phyloP scores from a whole-genome alignment of 2,329 filamentous ascomycete species.

The Calonectria hawksworthii region DNA sequence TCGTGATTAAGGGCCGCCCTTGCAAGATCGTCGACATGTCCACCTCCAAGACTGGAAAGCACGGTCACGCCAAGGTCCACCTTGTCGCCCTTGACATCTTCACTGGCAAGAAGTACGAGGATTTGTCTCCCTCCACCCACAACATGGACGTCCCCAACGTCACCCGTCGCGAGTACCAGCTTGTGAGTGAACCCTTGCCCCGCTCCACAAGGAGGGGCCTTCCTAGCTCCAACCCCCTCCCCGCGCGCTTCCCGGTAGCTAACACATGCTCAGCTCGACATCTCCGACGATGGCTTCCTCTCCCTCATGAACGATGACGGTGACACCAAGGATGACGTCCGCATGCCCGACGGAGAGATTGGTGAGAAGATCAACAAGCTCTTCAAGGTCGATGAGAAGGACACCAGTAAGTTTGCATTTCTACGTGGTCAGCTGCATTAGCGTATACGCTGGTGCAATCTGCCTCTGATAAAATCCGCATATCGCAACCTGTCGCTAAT shows the following conservation, averaged over 20 bases:
- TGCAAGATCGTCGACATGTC: constrained; percentile 99
- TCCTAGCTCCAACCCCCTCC: constrained; percentile 28
- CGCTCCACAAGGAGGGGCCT: constrained; percentile 37
- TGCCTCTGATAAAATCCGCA: neutral
- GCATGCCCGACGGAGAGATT: constrained; percentile 89
- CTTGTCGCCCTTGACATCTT: constrained; percentile 99
- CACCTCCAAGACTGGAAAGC: constrained; percentile 99
- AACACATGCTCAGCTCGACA: constrained; percentile 76
- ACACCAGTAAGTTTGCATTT: constrained; percentile 80
- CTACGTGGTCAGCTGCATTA: neutral
- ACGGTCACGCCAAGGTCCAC: constrained; percentile 99
- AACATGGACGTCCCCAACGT: constrained; percentile 99
- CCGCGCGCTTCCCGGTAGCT: constrained; percentile 28
- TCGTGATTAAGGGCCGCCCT: constrained; percentile 98
- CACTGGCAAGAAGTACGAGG: constrained; percentile 99
- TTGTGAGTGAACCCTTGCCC: constrained; percentile 74
- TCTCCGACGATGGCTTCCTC: constrained; percentile 94
- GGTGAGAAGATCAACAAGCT: constrained; percentile 88
- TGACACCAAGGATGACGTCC: constrained; percentile 94
- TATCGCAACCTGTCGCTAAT: constrained; percentile 25
- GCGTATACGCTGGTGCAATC: neutral
- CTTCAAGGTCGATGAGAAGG: constrained; percentile 88
- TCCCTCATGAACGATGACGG: constrained; percentile 92
- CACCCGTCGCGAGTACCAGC: constrained; percentile 89
- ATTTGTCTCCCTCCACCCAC: constrained; percentile 97